Evolutionary conservation across 1,284 basidiomycete genomes (phyloP).

Genomic region (Moesziomyces sp.): DNA sequence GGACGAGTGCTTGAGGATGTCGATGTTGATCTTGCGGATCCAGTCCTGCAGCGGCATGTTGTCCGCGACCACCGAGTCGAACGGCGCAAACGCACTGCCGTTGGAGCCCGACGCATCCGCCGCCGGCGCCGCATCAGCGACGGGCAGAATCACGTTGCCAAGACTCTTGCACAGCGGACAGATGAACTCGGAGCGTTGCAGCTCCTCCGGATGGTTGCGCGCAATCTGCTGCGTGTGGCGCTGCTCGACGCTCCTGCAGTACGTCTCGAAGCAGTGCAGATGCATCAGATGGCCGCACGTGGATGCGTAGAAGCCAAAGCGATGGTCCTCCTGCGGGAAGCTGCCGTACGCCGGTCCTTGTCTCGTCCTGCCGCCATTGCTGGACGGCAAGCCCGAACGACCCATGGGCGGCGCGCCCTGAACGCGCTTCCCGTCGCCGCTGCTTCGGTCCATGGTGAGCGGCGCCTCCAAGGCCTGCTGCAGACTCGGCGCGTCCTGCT

Average conservation of each 20-base stretch:
- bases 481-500: slow-evolving; percentile 75
- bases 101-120: not conserved
- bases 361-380: slow-evolving; percentile 10
- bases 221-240: slow-evolving; percentile 90
- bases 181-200: slow-evolving; percentile 90
- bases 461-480: slow-evolving; percentile 77
- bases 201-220: slow-evolving; percentile 92
- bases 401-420: slow-evolving; percentile 38
- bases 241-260: slow-evolving; percentile 85
- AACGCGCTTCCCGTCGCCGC: slow-evolving; percentile 46
- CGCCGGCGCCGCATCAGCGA: slow-evolving; percentile 69
- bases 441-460: slow-evolving; percentile 60
- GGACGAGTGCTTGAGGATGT: slow-evolving; percentile 63
- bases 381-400: slow-evolving; percentile 16
- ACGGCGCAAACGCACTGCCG: slow-evolving; percentile 11
- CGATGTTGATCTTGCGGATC: slow-evolving; percentile 67
- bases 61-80: slow-evolving; percentile 31
- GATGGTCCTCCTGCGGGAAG: slow-evolving; percentile 60
- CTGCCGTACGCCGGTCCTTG: slow-evolving; percentile 67
- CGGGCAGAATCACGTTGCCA: slow-evolving; percentile 91
- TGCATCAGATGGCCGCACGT: slow-evolving; percentile 99
- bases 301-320: slow-evolving; percentile 80
- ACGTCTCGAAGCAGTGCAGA: slow-evolving; percentile 89
- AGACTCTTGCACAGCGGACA: slow-evolving; percentile 98
- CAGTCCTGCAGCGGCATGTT: slow-evolving; percentile 59